These are phyloP conservation scores for Rhodotorula mucilaginosa DNA, from an alignment of 1,284 basidiomycete genomes.

Conservation along the genomic window DNA sequence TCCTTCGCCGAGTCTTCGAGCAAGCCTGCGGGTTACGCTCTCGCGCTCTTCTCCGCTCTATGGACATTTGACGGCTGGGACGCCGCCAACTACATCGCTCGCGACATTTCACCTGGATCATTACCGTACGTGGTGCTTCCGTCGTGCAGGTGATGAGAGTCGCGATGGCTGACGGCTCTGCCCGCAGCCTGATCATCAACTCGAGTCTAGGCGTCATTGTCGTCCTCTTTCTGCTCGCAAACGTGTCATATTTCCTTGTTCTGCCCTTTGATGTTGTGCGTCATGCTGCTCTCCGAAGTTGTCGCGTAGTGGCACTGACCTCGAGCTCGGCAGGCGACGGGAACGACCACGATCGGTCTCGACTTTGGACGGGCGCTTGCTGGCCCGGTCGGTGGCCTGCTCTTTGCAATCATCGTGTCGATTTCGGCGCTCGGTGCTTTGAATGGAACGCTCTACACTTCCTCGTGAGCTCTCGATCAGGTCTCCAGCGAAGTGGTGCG, in stretches of 20 bases:
- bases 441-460: slow-evolving; percentile 81
- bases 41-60: slow-evolving; percentile 90
- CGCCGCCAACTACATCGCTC: slow-evolving; percentile 53
- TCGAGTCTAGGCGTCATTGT: slow-evolving; percentile 76
- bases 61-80: slow-evolving; percentile 65
- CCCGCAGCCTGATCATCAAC: slow-evolving; percentile 61
- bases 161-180: too few relatives aligned
- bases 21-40: slow-evolving; percentile 79
- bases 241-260: slow-evolving; percentile 88
- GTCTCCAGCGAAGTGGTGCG: neutral
- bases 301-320: too few relatives aligned
- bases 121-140: slow-evolving; percentile 19
- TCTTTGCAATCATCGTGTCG: slow-evolving; percentile 87
- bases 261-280: slow-evolving; percentile 57
- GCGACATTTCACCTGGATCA: slow-evolving; percentile 42
- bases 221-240: slow-evolving; percentile 59
- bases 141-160: too few relatives aligned
- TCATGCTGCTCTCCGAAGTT: too few relatives aligned
- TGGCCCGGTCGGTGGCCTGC: slow-evolving; percentile 75
- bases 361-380: slow-evolving; percentile 88
- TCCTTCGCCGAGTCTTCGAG: slow-evolving; percentile 69
- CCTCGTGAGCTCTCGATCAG: slow-evolving; percentile 46
- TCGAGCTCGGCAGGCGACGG: slow-evolving; percentile 39
- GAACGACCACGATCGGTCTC: slow-evolving; percentile 65
- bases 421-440: slow-evolving; percentile 91